phyloP scores from a whole-genome alignment of 176 grass and related monocot genomes.

The Eleusine indica region DNA sequence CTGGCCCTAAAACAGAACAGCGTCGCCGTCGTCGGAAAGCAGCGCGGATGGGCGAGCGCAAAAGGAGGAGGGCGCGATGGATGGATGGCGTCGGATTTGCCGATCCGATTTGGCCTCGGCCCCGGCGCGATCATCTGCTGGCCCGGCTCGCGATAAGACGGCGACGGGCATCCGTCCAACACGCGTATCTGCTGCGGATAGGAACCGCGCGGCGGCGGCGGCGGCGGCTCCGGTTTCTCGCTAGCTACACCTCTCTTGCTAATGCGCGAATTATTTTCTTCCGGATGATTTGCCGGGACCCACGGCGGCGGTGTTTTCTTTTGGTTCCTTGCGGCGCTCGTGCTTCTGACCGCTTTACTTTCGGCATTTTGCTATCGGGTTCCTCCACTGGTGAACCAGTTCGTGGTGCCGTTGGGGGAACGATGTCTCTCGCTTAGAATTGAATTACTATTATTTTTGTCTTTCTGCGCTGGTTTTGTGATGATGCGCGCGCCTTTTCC shows the following conservation, averaged over 20 bases:
- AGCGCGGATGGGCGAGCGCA: conserved; percentile 5
- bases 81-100: conserved; percentile 13
- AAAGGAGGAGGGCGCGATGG: background rate
- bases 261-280: background rate
- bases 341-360: background rate
- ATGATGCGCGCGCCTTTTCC: too few relatives aligned
- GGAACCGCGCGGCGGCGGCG: background rate
- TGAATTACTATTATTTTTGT: too few relatives aligned
- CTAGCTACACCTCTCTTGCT: too few relatives aligned
- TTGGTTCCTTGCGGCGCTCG: background rate
- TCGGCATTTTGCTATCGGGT: background rate
- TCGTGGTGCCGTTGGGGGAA: background rate
- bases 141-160: conserved; percentile 47
- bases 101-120: background rate
- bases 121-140: background rate
- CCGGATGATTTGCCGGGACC: background rate
- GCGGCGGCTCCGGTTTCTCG: background rate
- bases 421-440: background rate
- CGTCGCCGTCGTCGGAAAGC: conserved; percentile 48
- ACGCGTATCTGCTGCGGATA: conserved; percentile 37
- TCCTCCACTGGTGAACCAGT: background rate
- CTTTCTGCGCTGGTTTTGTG: background rate
- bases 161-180: conserved; percentile 41
- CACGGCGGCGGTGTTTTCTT: background rate
- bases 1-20: conserved; percentile 15